Evolutionary conservation across 2,329 filamentous ascomycete genomes (phyloP), one percentile per base, ranked within the genome.

Genomic region (Pestalotiopsis sp.): DNA sequence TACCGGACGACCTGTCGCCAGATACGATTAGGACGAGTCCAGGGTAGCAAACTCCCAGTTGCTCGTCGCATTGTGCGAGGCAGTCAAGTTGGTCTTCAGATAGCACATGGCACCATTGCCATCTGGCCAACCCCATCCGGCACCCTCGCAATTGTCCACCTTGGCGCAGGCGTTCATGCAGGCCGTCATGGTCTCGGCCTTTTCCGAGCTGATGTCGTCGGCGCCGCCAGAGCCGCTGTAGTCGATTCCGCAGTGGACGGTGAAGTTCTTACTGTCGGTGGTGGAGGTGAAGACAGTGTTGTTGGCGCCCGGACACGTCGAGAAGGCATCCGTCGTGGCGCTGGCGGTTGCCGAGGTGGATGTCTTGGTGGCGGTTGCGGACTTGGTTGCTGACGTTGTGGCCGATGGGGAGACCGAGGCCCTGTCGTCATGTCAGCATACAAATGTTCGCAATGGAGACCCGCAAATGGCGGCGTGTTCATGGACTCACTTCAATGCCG

Each of bases 161-260:
- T 56, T 59, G 59, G 73, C 73, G 66, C 74, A 75, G 31, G 67
- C 64, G 66, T 75, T 73, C 67, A 75, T 74, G 65, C 74, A 75
- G 41, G 31, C 69, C 39, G 69, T 67, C 69, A 75, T 73, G 25
- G 72, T 70, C 13, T 60, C 59, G 38, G 70, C 66, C 52, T 72
- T 67, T 52, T 38, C n/a, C 14, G 58, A 65, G 31, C 71, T 36
- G 20, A 72, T 68, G 58, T 69, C 69, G 49, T 59, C 68, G 27
- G 75, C 72, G 68, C 75, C 72, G 49, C 70, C 73, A 17, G 66
- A 4, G 66, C 72, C 71, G 56, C 69, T 65, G 65, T 72, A 78
- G 72, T 78, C 76, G 39, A 77, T 45, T 6, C 74, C 75, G 70
- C 76, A 78, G 61, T 73, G 68, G 23, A 73, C 72, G 17, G 49